Conservation (phyloP, 2,329 filamentous ascomycete genomes). For the Alternaria dauci region DNA sequence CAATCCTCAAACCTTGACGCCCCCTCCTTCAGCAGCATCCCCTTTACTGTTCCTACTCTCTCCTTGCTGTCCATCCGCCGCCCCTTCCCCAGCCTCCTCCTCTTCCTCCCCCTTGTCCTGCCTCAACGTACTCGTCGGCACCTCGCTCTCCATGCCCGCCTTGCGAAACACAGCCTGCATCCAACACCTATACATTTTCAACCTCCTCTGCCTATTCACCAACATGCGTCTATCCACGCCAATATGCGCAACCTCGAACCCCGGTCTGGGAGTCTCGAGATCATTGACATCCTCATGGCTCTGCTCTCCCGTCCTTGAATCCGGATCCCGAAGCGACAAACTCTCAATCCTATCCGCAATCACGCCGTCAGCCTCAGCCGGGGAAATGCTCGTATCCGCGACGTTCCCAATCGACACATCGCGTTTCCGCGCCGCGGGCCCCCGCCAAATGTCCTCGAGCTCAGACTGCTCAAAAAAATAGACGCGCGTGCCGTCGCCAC, state of each 20-base stretch:
- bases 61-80: not conserved
- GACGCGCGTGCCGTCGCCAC: slow-evolving; percentile 93
- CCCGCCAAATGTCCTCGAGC: slow-evolving; percentile 79
- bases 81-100: not conserved
- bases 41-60: not conserved
- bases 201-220: slow-evolving; percentile 86
- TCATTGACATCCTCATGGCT: slow-evolving; percentile 9
- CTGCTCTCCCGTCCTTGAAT: not conserved
- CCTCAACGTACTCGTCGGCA: slow-evolving; percentile 47
- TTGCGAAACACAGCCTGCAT: slow-evolving; percentile 85
- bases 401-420: slow-evolving; percentile 9
- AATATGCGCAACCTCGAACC: slow-evolving; percentile 76
- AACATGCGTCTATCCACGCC: slow-evolving; percentile 88
- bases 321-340: slow-evolving; percentile 13
- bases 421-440: slow-evolving; percentile 28
- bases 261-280: slow-evolving; percentile 27
- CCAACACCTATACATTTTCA: slow-evolving; percentile 99
- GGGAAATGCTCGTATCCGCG: slow-evolving; percentile 3
- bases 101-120: slow-evolving; percentile 32
- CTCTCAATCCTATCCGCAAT: slow-evolving; percentile 6
- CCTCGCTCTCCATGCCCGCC: slow-evolving; percentile 41
- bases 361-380: not conserved
- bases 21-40: not conserved
- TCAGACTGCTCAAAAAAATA: slow-evolving; percentile 96
- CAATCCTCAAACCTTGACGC: not conserved